Evolutionary conservation across 1,284 basidiomycete species (phyloP).

Genomic region (Rhizoctonia solani): DNA sequence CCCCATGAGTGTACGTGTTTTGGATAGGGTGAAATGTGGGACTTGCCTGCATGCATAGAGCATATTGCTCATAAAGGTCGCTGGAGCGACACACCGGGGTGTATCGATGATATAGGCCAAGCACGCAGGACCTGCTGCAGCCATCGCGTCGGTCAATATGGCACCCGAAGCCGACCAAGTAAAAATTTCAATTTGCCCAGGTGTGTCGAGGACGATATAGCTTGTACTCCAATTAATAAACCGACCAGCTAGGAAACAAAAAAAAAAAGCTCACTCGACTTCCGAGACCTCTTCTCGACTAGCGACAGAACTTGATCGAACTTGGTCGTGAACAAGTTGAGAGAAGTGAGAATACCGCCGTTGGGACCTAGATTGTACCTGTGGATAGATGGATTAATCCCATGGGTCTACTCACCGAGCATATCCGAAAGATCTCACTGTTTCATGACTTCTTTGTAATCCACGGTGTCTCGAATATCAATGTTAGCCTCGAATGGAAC

Average conservation of each 20-base stretch:
- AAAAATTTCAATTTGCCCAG: slow-evolving; percentile 99
- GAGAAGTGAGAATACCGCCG: slow-evolving; percentile 94
- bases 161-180: slow-evolving; percentile 99
- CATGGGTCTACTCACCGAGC: slow-evolving; percentile 39
- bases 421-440: slow-evolving; percentile 81
- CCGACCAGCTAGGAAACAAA: not conserved
- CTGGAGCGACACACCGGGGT: slow-evolving; percentile 90
- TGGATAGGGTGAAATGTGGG: not conserved
- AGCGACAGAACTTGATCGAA: slow-evolving; percentile 96
- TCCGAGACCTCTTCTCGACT: slow-evolving; percentile 88
- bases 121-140: slow-evolving; percentile 89
- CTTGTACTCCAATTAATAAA: slow-evolving; percentile 53
- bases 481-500: slow-evolving; percentile 96
- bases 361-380: slow-evolving; percentile 99
- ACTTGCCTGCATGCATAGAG: slow-evolving; percentile 94
- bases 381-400: slow-evolving; percentile 40
- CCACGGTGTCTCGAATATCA: slow-evolving; percentile 96
- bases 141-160: slow-evolving; percentile 98
- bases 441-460: slow-evolving; percentile 99
- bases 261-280: slow-evolving; percentile 69
- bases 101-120: slow-evolving; percentile 99
- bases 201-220: slow-evolving; percentile 96
- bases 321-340: slow-evolving; percentile 99
- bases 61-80: slow-evolving; percentile 99
- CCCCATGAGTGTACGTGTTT: not conserved